A percentile compares a stretch with the other conserved stretches of the same genome.
These are phyloP conservation scores for Populus trichocarpa DNA, from an alignment of 441 rosid genomes.

Conservation along the genomic window DNA sequence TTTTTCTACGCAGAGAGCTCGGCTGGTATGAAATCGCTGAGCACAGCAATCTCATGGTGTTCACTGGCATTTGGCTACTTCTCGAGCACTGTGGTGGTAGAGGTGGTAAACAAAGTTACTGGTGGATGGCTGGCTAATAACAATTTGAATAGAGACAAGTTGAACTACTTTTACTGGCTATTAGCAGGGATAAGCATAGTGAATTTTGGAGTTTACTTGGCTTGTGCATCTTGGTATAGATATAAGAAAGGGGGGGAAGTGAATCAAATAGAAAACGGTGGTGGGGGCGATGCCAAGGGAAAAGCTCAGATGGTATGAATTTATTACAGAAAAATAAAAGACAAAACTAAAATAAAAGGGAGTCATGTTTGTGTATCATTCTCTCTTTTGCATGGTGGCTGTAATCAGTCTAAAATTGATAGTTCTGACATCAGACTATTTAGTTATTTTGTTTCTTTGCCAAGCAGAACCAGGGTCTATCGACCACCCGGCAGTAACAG, in stretches of 20 bases:
- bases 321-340: not conserved
- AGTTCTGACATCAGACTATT: too few relatives aligned
- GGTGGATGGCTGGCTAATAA: constrained; percentile 60
- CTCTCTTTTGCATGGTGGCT: too few relatives aligned
- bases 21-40: constrained; percentile 47
- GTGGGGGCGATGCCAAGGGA: constrained; percentile 8
- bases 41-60: constrained; percentile 56
- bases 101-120: constrained; percentile 50
- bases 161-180: constrained; percentile 58
- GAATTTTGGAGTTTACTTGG: constrained; percentile 26
- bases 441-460: too few relatives aligned
- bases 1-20: constrained; percentile 59
- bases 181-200: constrained; percentile 40
- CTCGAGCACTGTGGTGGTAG: constrained; percentile 45
- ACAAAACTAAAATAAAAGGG: not conserved
- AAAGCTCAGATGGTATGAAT: constrained; percentile 9
- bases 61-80: constrained; percentile 56
- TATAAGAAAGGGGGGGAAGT: constrained; percentile 41
- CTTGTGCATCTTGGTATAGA: constrained; percentile 51
- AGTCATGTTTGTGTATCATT: too few relatives aligned
- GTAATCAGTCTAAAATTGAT: too few relatives aligned
- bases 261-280: constrained; percentile 15
- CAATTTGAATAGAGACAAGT: constrained; percentile 53
- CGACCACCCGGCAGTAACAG: too few relatives aligned
- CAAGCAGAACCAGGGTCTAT: too few relatives aligned